Percentiles rank a stretch among this genome's conserved stretches.
Conservation (phyloP, 352 stramenopile genomes). For the Pythium folliculosum region DNA sequence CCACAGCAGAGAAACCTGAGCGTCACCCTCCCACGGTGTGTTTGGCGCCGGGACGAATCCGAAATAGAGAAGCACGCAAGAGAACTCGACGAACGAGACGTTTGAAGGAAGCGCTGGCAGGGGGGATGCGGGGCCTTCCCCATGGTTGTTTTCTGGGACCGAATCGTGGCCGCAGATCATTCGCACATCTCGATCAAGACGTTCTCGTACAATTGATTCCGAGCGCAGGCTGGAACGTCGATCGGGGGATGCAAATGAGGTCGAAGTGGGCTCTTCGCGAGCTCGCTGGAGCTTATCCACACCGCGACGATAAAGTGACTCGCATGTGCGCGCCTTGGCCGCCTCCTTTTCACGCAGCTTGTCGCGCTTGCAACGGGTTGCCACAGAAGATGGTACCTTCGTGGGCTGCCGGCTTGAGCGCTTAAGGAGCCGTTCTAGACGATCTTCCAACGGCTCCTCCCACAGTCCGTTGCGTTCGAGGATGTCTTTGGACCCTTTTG, state of each 20-base stretch:
- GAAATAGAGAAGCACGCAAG: conserved; percentile 59
- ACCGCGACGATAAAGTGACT: conserved; percentile 53
- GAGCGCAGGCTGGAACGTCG: conserved; percentile 31
- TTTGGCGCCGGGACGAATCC: conserved; percentile 47
- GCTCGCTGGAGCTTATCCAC: conserved; percentile 36
- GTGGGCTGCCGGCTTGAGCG: background rate
- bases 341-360: conserved; percentile 19
- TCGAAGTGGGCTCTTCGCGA: conserved; percentile 15
- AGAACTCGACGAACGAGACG: conserved; percentile 51
- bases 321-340: conserved; percentile 36
- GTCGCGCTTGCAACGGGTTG: background rate
- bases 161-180: conserved; percentile 31
- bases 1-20: conserved; percentile 50
- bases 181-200: conserved; percentile 32
- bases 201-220: conserved; percentile 39
- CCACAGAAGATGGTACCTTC: background rate
- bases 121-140: background rate
- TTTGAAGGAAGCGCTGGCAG: background rate
- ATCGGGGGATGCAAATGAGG: background rate
- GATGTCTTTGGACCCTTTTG: conserved; percentile 52
- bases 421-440: conserved; percentile 36
- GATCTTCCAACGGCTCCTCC: conserved; percentile 41
- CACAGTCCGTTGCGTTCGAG: conserved; percentile 56
- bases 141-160: background rate
- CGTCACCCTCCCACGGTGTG: conserved; percentile 36